Evolutionary conservation across 768 basidiomycete species (phyloP), one percentile per base, ranked within the genome.

Genomic region (Collybiopsis confluens): DNA sequence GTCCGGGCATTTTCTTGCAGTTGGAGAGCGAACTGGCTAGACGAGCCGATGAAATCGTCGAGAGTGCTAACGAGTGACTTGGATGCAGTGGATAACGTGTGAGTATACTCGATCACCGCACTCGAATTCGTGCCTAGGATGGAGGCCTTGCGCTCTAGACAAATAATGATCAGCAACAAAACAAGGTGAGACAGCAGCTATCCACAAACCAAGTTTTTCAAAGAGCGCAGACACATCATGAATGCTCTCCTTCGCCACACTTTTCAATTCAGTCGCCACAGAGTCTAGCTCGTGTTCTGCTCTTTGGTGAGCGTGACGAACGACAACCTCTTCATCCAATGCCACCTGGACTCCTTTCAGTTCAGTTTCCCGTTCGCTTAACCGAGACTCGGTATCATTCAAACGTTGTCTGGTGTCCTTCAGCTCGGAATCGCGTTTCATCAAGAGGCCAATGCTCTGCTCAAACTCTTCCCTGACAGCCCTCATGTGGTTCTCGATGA

Each of bases 391-490:
- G 1, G 79, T 80, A 52, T 72, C 72, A 54, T 75, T 70, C 45
- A 95, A 69, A 60, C 71, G 76, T 18, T 77, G 78, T 55, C 74
- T 78, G 2, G 87, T 80, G 46, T 76, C 71, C 54, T 77, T 81
- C 51, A 98, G 70, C 65, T 97, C 92, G 6, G 82, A 80, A 48
- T 95, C 88, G 27, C 83, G 78, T 61, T 80, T 83, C 65, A 83
- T 82, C 43, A 98, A 71, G 43, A 92, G 59, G 1, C 78, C 83
- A 53, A 94, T 88, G 60, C 90, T 88, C 68, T 95, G 86, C 64
- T 97, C 93, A 61, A 93, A 96, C 69, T 98, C 94, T 54, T 94
- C 92, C 51, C 87, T 78, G 16, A 92, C 83, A 27, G 77, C 82
- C 51, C 82, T 73, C 68, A 96, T 76, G 65, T 96, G 88, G 48